Evolutionary conservation across 768 basidiomycete species (phyloP).

Genomic region (Rubroboletus pulcherrimus): DNA sequence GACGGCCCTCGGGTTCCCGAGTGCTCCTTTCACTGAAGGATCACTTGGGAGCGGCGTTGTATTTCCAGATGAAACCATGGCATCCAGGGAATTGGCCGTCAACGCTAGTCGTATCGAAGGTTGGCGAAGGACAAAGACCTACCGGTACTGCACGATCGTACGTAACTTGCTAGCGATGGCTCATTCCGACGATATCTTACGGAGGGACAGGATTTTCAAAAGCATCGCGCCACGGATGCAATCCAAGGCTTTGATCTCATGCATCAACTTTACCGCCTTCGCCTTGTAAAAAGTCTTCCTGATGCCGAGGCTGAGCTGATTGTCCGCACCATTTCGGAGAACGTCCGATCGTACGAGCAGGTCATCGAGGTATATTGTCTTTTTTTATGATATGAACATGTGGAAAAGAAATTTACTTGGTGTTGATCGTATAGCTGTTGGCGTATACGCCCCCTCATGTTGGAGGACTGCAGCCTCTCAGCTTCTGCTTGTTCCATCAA

Average conservation of each 20-base stretch:
- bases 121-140: conserved; percentile 83
- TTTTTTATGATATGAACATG: no score
- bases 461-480: conserved; percentile 81
- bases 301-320: conserved; percentile 76
- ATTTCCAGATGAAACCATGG: conserved; percentile 67
- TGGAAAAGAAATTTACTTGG: background rate
- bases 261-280: conserved; percentile 82
- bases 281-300: conserved; percentile 65
- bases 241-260: conserved; percentile 80
- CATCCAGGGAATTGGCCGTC: conserved; percentile 63
- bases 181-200: conserved; percentile 6
- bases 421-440: conserved; percentile 56
- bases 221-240: conserved; percentile 47
- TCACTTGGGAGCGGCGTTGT: conserved; percentile 76
- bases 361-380: conserved; percentile 68
- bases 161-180: conserved; percentile 20
- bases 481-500: conserved; percentile 91
- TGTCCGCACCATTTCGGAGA: conserved; percentile 66
- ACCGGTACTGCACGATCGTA: conserved; percentile 70
- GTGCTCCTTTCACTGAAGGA: conserved; percentile 42
- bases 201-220: conserved; percentile 60
- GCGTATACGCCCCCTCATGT: conserved; percentile 68
- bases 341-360: conserved; percentile 79
- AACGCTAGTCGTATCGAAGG: conserved; percentile 89
- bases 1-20: conserved; percentile 75